Conservation (phyloP, 768 basidiomycete species). For the Lentinula edodes region DNA sequence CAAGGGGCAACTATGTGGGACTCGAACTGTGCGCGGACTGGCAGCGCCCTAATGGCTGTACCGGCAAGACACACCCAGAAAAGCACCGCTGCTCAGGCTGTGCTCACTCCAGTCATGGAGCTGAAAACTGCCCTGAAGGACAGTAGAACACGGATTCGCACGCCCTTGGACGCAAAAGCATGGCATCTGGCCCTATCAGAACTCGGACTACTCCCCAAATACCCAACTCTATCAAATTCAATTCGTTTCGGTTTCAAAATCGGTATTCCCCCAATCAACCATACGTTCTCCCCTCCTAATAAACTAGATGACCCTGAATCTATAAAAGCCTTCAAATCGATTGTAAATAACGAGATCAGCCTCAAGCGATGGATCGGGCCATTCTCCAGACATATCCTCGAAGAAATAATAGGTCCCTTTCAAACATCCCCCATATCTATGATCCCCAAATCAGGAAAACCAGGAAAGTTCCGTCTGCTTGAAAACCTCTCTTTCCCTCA, state of each 20-base stretch:
- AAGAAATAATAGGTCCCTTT: constrained; percentile 28
- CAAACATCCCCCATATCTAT: constrained; percentile 30
- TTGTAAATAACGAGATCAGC: constrained; percentile 19
- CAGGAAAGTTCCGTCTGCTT: constrained; percentile 24
- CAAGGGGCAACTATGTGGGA: constrained; percentile 10
- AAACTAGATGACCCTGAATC: neutral
- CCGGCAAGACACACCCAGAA: constrained; percentile 13
- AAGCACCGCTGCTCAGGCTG: constrained; percentile 40
- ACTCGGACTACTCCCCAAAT: constrained; percentile 15
- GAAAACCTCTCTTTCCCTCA: constrained; percentile 34
- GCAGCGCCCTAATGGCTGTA: constrained; percentile 23
- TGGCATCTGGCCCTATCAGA: constrained; percentile 23
- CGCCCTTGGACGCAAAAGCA: constrained; percentile 21
- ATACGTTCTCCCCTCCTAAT: neutral
- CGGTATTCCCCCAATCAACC: neutral
- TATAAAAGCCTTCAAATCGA: constrained; percentile 8
- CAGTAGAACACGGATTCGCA: constrained; percentile 20
- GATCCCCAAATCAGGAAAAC: constrained; percentile 28
- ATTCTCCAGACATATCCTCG: constrained; percentile 14
- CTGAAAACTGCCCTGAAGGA: constrained; percentile 30
- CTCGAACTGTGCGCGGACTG: constrained; percentile 27
- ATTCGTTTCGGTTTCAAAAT: neutral
- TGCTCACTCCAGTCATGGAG: constrained; percentile 28
- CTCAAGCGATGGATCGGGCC: constrained; percentile 28
- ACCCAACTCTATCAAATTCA: constrained; percentile 20